Evolutionary conservation across 495 filamentous ascomycete genomes (phyloP).

Genomic region (Penicillium taxi): DNA sequence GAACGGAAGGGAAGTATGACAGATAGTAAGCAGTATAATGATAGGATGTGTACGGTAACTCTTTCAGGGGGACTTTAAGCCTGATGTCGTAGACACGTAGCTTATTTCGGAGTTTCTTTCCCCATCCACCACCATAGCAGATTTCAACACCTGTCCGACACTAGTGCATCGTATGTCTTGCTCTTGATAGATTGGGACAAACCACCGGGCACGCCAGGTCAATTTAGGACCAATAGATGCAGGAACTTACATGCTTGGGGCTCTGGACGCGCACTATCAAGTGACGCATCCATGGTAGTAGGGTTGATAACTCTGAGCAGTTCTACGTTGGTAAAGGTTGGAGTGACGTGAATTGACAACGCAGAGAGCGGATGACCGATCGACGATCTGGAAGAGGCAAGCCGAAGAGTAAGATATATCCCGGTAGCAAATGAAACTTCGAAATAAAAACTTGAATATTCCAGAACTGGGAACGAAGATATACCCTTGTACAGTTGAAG

Average conservation of each 20-base stretch:
- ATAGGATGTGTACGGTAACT: neutral
- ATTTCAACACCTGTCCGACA: neutral
- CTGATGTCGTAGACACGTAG: neutral
- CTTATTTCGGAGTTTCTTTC: neutral
- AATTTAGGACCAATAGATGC: constrained; percentile 2
- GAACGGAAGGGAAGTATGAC: neutral
- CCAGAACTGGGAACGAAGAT: neutral
- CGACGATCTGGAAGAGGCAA: constrained; percentile 14
- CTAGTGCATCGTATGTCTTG: neutral
- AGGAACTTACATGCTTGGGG: constrained; percentile 18
- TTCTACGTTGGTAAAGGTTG: constrained; percentile 1
- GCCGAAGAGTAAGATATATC: constrained; percentile 11
- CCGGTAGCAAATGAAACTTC: constrained; percentile 1
- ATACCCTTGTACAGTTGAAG: neutral
- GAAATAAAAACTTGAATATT: constrained; percentile 3
- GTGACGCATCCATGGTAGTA: constrained; percentile 18
- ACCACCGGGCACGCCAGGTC: constrained; percentile 9
- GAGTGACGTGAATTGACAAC: constrained; percentile 31
- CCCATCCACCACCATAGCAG: neutral
- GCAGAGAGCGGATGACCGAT: constrained; percentile 38
- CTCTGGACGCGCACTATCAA: constrained; percentile 19
- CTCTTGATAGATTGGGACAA: constrained; percentile 3
- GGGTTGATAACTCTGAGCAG: constrained; percentile 6
- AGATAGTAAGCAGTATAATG: neutral
- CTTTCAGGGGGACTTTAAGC: neutral